A percentile compares a stretch with the other conserved stretches of the same genome.
Conservation (phyloP, 2,329 filamentous ascomycete genomes). For the Botryotinia globosa region DNA sequence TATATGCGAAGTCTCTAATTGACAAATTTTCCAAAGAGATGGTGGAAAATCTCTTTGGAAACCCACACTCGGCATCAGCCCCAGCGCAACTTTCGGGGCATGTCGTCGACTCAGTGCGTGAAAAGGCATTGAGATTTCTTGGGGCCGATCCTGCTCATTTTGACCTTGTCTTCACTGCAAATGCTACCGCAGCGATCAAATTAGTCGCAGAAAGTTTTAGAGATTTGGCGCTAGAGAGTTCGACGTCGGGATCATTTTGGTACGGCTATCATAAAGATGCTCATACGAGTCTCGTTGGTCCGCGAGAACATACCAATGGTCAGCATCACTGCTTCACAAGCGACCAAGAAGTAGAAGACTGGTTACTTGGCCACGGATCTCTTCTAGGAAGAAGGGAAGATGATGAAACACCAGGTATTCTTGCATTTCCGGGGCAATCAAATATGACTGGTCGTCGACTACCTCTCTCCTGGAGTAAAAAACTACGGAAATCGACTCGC, state of each 20-base stretch:
- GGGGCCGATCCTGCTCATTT: conserved; percentile 76
- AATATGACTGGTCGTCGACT: conserved; percentile 46
- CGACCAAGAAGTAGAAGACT: conserved; percentile 61
- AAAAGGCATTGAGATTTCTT: conserved; percentile 71
- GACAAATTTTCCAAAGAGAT: conserved; percentile 78
- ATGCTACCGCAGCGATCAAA: conserved; percentile 90
- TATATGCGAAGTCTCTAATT: conserved; percentile 75
- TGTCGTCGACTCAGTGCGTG: conserved; percentile 70
- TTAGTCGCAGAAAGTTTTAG: conserved; percentile 75
- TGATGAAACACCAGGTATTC: conserved; percentile 46
- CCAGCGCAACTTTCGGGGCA: conserved; percentile 74
- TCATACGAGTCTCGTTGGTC: conserved; percentile 84
- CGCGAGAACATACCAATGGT: conserved; percentile 64
- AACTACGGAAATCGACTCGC: conserved; percentile 43
- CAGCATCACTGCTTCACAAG: conserved; percentile 61
- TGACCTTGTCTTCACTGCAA: conserved; percentile 85
- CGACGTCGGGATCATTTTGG: conserved; percentile 61
- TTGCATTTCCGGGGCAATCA: conserved; percentile 80
- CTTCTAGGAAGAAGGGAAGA: conserved; percentile 34
- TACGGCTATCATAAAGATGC: conserved; percentile 82
- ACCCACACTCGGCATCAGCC: conserved; percentile 82
- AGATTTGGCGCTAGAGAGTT: conserved; percentile 60
- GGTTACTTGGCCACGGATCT: conserved; percentile 49
- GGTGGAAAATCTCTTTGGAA: conserved; percentile 75
- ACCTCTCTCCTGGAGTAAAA: conserved; percentile 64